phyloP scores from a whole-genome alignment of 345 rosid species.

The Cardamine occulta region DNA sequence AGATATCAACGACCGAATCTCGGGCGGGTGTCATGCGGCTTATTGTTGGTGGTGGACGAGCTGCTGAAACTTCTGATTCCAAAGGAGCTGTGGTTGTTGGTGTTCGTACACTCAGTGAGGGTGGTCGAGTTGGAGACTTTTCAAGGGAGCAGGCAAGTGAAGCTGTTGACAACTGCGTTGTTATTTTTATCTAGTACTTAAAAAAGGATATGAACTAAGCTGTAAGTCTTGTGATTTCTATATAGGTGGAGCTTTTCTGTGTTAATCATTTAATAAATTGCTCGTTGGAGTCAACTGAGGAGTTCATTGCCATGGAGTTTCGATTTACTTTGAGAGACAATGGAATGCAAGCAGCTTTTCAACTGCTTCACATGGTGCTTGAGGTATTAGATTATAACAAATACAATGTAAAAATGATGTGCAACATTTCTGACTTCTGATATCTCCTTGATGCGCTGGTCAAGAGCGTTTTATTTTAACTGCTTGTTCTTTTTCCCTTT shows the following conservation, averaged over 20 bases:
- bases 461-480: constrained; percentile 12
- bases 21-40: constrained; percentile 98
- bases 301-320: constrained; percentile 97
- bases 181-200: not conserved
- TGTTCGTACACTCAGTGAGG: constrained; percentile 98
- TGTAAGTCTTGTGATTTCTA: constrained; percentile 9
- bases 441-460: not conserved
- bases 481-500: not conserved
- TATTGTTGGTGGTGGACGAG: constrained; percentile 98
- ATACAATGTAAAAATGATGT: not conserved
- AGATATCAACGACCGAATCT: constrained; percentile 83
- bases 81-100: constrained; percentile 97
- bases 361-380: constrained; percentile 99
- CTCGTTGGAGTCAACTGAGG: constrained; percentile 98
- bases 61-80: constrained; percentile 79
- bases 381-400: constrained; percentile 60
- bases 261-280: constrained; percentile 98
- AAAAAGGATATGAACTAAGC: constrained; percentile 11
- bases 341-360: constrained; percentile 99
- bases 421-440: constrained; percentile 15
- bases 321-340: constrained; percentile 96
- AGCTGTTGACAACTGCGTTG: constrained; percentile 22
- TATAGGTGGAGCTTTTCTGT: constrained; percentile 96
- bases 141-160: constrained; percentile 93
- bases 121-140: constrained; percentile 97